These are phyloP conservation scores for Lactifluus subvellereus DNA, from an alignment of 768 basidiomycete species.

Conservation along the genomic window DNA sequence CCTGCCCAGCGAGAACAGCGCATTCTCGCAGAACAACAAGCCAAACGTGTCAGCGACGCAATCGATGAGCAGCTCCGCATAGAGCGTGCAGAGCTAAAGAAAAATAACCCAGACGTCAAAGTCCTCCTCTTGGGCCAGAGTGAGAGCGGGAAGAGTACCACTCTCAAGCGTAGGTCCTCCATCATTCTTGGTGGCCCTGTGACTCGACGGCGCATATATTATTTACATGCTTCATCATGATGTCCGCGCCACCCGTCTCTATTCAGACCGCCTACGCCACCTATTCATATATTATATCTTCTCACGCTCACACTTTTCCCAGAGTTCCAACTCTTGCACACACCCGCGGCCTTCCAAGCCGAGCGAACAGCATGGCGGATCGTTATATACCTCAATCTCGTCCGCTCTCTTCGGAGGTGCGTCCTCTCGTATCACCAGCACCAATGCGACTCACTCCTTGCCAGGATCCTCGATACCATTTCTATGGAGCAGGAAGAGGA, in stretches of 20 bases:
- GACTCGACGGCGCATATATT: neutral
- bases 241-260: neutral
- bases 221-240: neutral
- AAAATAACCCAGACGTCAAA: slow-evolving; percentile 58
- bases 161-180: slow-evolving; percentile 73
- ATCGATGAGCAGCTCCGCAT: slow-evolving; percentile 75
- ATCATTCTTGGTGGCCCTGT: neutral
- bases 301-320: slow-evolving; percentile 20
- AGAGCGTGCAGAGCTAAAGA: slow-evolving; percentile 57
- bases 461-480: slow-evolving; percentile 68
- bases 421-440: slow-evolving; percentile 24
- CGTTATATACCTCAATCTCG: slow-evolving; percentile 84
- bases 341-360: slow-evolving; percentile 67
- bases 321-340: slow-evolving; percentile 84
- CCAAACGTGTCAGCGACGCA: slow-evolving; percentile 64
- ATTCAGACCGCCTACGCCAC: neutral
- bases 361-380: slow-evolving; percentile 83
- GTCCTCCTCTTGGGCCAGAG: slow-evolving; percentile 82
- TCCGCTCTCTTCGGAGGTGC: slow-evolving; percentile 72
- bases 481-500: slow-evolving; percentile 55
- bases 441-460: slow-evolving; percentile 1
- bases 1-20: slow-evolving; percentile 58
- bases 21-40: slow-evolving; percentile 61
- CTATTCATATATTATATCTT: neutral
- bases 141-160: slow-evolving; percentile 86